Evolutionary conservation across 495 filamentous ascomycete species (phyloP).

Genomic region (Poronia punctata): DNA sequence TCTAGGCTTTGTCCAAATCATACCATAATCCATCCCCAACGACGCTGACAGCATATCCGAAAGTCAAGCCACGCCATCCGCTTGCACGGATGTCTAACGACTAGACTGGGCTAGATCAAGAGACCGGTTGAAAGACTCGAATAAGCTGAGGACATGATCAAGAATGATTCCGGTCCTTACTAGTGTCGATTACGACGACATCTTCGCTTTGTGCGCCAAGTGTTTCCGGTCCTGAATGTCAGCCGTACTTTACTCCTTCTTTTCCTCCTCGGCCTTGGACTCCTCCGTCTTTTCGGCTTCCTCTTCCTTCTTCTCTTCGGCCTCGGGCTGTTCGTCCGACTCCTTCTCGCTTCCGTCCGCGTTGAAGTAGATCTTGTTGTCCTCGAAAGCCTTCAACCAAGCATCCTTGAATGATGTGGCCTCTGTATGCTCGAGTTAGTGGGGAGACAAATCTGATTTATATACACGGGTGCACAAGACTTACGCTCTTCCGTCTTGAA

Average conservation of each 20-base stretch:
- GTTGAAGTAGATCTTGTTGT: slow-evolving; percentile 80
- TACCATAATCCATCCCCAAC: slow-evolving; percentile 9
- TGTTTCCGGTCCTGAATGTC: slow-evolving; percentile 12
- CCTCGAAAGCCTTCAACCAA: slow-evolving; percentile 95
- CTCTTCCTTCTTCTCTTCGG: slow-evolving; percentile 19
- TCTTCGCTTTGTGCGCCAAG: background rate
- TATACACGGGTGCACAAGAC: slow-evolving; percentile 27
- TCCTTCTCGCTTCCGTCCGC: slow-evolving; percentile 36
- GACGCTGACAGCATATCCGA: slow-evolving; percentile 4
- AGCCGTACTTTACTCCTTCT: slow-evolving; percentile 17
- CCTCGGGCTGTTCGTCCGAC: slow-evolving; percentile 15
- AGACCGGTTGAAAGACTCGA: background rate
- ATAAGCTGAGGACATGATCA: slow-evolving; percentile 1
- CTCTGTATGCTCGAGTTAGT: slow-evolving; percentile 45
- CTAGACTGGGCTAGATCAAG: background rate
- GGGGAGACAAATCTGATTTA: background rate
- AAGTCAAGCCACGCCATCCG: background rate
- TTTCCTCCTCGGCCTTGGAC: slow-evolving; percentile 20
- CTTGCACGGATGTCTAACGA: slow-evolving; percentile 1
- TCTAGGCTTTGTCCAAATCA: slow-evolving; percentile 14
- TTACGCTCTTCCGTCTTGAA: slow-evolving; percentile 97
- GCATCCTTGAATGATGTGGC: slow-evolving; percentile 97
- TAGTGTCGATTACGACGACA: background rate
- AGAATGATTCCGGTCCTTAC: background rate
- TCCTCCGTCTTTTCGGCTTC: slow-evolving; percentile 11